Conservation (phyloP, 2,329 filamentous ascomycete genomes). For the Chaetomium sp. region DNA sequence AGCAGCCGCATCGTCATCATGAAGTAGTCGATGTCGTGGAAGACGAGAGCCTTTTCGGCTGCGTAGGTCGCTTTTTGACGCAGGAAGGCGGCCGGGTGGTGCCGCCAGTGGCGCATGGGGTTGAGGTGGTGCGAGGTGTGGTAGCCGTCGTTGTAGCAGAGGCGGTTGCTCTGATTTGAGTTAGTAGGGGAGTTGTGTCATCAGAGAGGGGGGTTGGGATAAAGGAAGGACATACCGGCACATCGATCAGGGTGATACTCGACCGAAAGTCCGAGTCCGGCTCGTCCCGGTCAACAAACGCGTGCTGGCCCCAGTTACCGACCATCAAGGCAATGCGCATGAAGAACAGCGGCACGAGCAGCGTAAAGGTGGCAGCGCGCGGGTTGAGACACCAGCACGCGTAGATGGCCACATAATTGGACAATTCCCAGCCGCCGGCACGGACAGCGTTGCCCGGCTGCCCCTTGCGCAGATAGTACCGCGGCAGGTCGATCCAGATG, state of each 20-base stretch:
- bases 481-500: constrained; percentile 5
- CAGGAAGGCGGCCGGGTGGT: constrained; percentile 3
- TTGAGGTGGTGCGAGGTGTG: constrained; percentile 8
- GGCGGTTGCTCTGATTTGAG: constrained; percentile 1
- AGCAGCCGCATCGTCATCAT: constrained; percentile 1
- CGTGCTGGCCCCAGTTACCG: constrained; percentile 8
- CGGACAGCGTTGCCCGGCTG: neutral
- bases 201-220: too few relatives aligned
- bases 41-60: neutral
- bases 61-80: constrained; percentile 2
- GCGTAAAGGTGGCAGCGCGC: neutral
- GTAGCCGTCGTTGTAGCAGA: constrained; percentile 11
- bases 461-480: constrained; percentile 2
- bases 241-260: constrained; percentile 1
- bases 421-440: constrained; percentile 1
- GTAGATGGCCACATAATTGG: constrained; percentile 3
- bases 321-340: constrained; percentile 5
- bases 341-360: neutral
- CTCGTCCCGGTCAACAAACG: constrained; percentile 4
- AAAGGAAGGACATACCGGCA: constrained; percentile 2
- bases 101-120: constrained; percentile 4
- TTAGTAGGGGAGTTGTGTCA: neutral
- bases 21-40: constrained; percentile 8
- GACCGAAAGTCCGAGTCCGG: constrained; percentile 6
- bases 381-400: neutral